phyloP scores from a whole-genome alignment of 139 green algal genomes.

The Parachlorella kessleri region DNA sequence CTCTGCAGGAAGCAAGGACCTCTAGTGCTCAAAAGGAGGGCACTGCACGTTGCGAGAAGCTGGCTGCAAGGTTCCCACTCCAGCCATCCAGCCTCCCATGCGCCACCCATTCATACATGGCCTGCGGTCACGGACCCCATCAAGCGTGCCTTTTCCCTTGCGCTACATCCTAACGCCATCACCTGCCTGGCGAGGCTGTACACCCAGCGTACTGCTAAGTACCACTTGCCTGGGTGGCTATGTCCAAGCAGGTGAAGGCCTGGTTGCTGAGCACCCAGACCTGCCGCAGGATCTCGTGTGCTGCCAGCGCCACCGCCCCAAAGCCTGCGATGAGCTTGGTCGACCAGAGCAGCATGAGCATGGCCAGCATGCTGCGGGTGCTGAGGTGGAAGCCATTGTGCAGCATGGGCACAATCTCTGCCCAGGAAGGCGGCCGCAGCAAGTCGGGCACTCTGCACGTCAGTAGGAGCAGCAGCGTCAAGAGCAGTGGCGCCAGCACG shows the following conservation, averaged over 20 bases:
- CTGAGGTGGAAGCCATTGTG: slow-evolving; percentile 29
- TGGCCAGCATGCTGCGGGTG: slow-evolving; percentile 38
- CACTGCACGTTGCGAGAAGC: too few species aligned
- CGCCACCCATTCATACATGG: too few species aligned
- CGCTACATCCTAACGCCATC: too few species aligned
- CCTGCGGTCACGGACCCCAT: too few species aligned
- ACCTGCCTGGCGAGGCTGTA: too few species aligned
- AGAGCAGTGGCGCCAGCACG: too few species aligned
- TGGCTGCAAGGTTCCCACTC: too few species aligned
- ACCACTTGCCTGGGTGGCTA: slow-evolving; percentile 31
- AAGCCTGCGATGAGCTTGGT: slow-evolving; percentile 35
- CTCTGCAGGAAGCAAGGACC: slow-evolving; percentile 12
- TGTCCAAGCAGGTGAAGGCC: slow-evolving; percentile 39
- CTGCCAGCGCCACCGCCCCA: slow-evolving; percentile 36
- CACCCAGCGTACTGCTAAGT: too few species aligned
- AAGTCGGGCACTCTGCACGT: slow-evolving; percentile 29
- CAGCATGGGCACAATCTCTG: slow-evolving; percentile 38
- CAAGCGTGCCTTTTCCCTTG: too few species aligned
- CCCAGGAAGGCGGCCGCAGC: slow-evolving; percentile 13
- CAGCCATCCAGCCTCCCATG: too few species aligned
- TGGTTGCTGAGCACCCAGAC: slow-evolving; percentile 41
- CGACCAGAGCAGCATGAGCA: slow-evolving; percentile 38
- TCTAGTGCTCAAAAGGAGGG: too few species aligned
- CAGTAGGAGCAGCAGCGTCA: too few species aligned
- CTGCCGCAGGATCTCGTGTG: slow-evolving; percentile 44